Evolutionary conservation across 1,284 basidiomycete species (phyloP).

Genomic region (Grifola frondosa): DNA sequence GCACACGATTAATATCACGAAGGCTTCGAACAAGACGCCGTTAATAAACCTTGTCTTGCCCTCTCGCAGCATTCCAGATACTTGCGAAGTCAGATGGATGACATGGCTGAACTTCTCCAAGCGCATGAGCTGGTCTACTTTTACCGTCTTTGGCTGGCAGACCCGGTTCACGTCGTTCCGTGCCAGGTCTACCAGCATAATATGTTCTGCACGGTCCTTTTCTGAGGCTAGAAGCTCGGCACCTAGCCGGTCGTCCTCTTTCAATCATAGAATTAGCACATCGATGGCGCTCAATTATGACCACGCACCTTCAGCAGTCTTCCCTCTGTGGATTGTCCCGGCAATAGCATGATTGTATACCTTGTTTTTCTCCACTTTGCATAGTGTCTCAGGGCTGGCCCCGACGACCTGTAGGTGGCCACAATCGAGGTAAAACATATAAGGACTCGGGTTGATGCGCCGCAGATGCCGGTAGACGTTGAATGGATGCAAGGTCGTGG

Average conservation of each 20-base stretch:
- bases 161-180: constrained; percentile 99
- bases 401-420: constrained; percentile 93
- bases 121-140: constrained; percentile 94
- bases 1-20: not conserved
- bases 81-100: constrained; percentile 95
- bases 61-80: constrained; percentile 84
- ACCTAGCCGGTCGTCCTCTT: constrained; percentile 87
- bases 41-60: constrained; percentile 72
- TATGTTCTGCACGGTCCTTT: constrained; percentile 97
- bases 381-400: constrained; percentile 96
- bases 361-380: constrained; percentile 90
- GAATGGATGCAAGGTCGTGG: constrained; percentile 92
- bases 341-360: constrained; percentile 99
- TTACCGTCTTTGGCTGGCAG: constrained; percentile 92
- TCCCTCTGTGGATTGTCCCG: constrained; percentile 89
- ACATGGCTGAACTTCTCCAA: constrained; percentile 98
- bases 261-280: no score
- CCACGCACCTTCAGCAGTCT: constrained; percentile 74
- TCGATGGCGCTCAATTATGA: not conserved
- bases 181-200: constrained; percentile 98
- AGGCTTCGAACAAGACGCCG: not conserved
- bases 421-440: constrained; percentile 99
- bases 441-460: constrained; percentile 95
- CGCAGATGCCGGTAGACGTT: constrained; percentile 94
- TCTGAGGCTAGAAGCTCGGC: constrained; percentile 77